Base-by-base conservation (phyloP, 495 filamentous ascomycete species). In the Lasiosphaeriaceae sp. region DNA sequence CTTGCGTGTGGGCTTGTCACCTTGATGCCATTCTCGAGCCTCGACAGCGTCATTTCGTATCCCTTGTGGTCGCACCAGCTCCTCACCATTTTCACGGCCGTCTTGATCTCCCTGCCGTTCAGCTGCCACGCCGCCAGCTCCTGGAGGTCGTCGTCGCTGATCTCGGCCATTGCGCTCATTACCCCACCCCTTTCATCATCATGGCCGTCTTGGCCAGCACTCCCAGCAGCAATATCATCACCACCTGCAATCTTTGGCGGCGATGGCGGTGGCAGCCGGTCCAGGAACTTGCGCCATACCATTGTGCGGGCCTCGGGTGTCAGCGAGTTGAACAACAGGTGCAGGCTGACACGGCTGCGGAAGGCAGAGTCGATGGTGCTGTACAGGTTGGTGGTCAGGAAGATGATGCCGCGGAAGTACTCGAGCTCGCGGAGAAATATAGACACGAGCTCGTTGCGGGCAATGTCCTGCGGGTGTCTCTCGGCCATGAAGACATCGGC, bases 71-170 rank as follows among this genome's bases (percentile, higher is more conserved):
- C 59, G 54, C 71, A 73, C 72, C 72, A 75, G 31, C 54, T 67
- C 26, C 51, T 51, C 1, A 63, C 60, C 66, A 69, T 85, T 66
- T 85, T 84, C 21, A 87, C 71, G 2, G 81, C 74, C 63, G 86
- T 88, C 68, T 85, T 84, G 57, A 87, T 88, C 69, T 87, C 79
- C 44, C 83, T 64, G 0, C 84, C 84, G 61, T 87, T 87, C 67
- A 87, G 66, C 51, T 76, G 60, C 57, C 75, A 67, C 2, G 56
- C 56, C 1, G 74, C 73, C 26, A 87, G 67, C 31, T 68, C 61
- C 23, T 74, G 62, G 8, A 82, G 58, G n/a, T 84, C 72, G 9
- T 60, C 59, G 0, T 78, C 71, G 12, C 64, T 66, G 53, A 83
- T 61, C 17, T 50, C 61, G 34, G 62, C 51, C 0, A 58, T 59